Conservation (phyloP, 2,329 filamentous ascomycete genomes). For the Penicillium psychrosexuale region DNA sequence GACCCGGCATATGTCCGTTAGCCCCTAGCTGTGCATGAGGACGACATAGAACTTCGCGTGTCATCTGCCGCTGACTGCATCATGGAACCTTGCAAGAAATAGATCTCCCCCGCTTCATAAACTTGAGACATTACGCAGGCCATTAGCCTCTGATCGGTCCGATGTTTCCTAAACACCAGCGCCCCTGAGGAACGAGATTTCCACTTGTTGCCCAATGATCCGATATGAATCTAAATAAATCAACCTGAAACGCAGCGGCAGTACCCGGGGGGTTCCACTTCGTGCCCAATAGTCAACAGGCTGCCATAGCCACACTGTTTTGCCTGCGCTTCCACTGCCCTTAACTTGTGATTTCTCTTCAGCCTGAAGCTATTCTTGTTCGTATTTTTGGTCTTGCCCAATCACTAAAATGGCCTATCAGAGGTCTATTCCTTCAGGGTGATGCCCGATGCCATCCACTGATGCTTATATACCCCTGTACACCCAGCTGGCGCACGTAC, state of each 20-base stretch:
- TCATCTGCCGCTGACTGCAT: conserved; percentile 11
- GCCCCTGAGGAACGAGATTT: background rate
- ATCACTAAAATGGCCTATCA: conserved; percentile 24
- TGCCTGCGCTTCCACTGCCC: conserved; percentile 10
- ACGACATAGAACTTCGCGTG: background rate
- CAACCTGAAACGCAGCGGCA: conserved; percentile 9
- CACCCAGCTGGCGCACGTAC: conserved; percentile 12
- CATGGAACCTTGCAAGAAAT: background rate
- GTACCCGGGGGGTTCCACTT: conserved; percentile 9
- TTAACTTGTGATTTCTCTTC: conserved; percentile 11
- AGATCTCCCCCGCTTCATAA: background rate
- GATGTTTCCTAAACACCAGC: background rate
- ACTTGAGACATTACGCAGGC: background rate
- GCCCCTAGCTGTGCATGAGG: background rate
- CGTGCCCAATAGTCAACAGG: conserved; percentile 10
- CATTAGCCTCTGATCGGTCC: background rate
- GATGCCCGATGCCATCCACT: conserved; percentile 23
- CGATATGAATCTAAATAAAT: conserved; percentile 3
- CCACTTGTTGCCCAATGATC: conserved; percentile 7
- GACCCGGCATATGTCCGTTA: background rate
- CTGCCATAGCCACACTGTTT: conserved; percentile 3
- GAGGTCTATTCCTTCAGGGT: conserved; percentile 12
- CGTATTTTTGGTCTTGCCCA: conserved; percentile 19
- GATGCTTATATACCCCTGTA: conserved; percentile 21
- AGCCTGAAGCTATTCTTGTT: conserved; percentile 21